Evolutionary conservation across 257 asterid genomes (phyloP), one percentile per base, ranked within the genome.

Genomic region (Capsicum rhomboideum): DNA sequence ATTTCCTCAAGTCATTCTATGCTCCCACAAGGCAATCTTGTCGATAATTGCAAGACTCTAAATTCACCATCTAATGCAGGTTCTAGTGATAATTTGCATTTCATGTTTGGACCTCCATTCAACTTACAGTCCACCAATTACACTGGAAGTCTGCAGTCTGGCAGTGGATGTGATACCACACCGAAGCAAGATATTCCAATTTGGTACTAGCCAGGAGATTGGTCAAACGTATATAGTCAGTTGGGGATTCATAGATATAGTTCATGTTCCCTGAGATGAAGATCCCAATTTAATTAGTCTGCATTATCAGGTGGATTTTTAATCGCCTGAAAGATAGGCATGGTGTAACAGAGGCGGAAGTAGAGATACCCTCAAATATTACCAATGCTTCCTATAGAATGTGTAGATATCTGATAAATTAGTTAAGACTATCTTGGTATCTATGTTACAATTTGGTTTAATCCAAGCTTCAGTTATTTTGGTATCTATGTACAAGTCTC

Each of bases 101-200:
- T 90, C 84, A 90, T 91, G 92, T 93, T 89, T 14, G 87, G 90
- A 37, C 83, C 93, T 14, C 91, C 94, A 0, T 91, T 90, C 85
- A 87, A 85, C 61, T 23, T 91, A 8, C 55, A 88, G 0, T 37
- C 93, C 46, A 44, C 86, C 8, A 94, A 91, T 79, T 94, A 83
- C n/a, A 4, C 85, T 0, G 96, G 85, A 9, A 84, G 74, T n/a
- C 84, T 91, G 40, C 6, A 52, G 56, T 82, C 88, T 1, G 94
- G 90, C 21, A 87, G 83, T 54, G 68, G 86, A 5, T 90, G 88
- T 83, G 92, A 87, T 37, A 84, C 85, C 67, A 6, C 84, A 59
- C 67, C 85, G 11, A 93, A 90, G 87, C 93, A 88, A 82, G 92
- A 93, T 67, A 80, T 71, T 42, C 21, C 91, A 1, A 83, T 86